These are phyloP conservation scores for Apiotrichum akiyoshidainum DNA, from an alignment of 1,284 basidiomycete species.

Conservation along the genomic window DNA sequence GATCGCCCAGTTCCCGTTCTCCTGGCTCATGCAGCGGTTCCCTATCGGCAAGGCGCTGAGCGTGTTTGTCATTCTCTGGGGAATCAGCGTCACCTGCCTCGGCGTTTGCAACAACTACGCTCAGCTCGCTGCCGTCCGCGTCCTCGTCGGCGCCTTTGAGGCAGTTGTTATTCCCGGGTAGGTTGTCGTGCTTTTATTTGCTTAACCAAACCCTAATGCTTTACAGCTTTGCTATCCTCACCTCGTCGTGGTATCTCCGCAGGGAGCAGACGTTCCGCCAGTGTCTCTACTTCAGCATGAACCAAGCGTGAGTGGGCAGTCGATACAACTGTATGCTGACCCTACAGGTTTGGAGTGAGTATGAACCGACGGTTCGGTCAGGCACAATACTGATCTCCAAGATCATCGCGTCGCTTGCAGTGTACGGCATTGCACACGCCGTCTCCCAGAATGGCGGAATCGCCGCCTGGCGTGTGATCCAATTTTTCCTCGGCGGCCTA, in stretches of 20 bases:
- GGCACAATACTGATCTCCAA: background rate
- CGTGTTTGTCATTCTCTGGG: conserved; percentile 16
- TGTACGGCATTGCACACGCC: conserved; percentile 1
- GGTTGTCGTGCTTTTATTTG: too few species aligned
- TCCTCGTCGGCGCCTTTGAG: conserved; percentile 26
- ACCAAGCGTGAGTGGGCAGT: conserved; percentile 1
- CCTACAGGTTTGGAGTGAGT: too few species aligned
- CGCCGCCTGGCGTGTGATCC: conserved; percentile 27
- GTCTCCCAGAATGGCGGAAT: conserved; percentile 8
- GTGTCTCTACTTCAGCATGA: conserved; percentile 28
- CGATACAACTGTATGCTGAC: too few species aligned
- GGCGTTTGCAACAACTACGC: conserved; percentile 12
- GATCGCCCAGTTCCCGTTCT: conserved; percentile 21
- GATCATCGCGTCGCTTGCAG: background rate
- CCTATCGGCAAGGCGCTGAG: conserved; percentile 21
- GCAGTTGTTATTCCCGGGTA: conserved; percentile 24
- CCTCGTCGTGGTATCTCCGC: conserved; percentile 19
- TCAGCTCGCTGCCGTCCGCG: conserved; percentile 12
- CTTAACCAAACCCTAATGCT: too few species aligned
- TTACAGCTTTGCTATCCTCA: conserved; percentile 22
- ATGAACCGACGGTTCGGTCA: too few species aligned
- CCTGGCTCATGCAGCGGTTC: conserved; percentile 19
- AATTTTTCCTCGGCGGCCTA: conserved; percentile 26
- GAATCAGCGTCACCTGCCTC: conserved; percentile 9
- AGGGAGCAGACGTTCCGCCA: conserved; percentile 21